Percentiles rank a stretch among this genome's conserved stretches.
Evolutionary conservation across 306 rosid species (phyloP).

Genomic region (Quercus ilex): DNA sequence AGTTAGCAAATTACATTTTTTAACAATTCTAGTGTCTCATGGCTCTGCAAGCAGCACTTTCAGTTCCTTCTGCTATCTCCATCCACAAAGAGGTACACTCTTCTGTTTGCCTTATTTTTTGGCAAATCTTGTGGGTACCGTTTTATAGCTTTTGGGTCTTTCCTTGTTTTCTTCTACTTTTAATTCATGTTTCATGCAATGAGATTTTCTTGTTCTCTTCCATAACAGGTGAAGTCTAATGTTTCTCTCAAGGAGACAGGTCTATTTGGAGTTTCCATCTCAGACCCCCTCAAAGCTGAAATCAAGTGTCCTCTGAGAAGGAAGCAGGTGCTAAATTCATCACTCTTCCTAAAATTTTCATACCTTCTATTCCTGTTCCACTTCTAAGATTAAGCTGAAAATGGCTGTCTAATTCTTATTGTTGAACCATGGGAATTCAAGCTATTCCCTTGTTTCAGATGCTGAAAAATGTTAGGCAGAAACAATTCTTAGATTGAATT

Average conservation of each 20-base stretch:
- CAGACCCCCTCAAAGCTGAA: conserved; percentile 6
- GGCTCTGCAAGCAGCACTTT: conserved; percentile 24
- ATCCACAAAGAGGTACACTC: conserved; percentile 19
- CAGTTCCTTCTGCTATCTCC: conserved; percentile 11
- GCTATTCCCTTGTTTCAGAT: neutral
- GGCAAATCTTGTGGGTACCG: neutral
- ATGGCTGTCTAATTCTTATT: neutral
- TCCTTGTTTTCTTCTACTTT: no score
- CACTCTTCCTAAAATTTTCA: neutral
- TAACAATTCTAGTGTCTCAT: neutral
- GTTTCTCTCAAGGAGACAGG: conserved; percentile 15
- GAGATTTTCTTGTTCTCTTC: neutral
- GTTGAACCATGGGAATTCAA: neutral
- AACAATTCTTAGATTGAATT: neutral
- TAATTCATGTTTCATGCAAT: no score
- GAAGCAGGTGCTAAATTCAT: neutral
- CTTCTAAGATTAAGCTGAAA: neutral
- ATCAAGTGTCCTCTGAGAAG: conserved; percentile 12
- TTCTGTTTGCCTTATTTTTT: neutral
- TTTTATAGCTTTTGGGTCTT: neutral
- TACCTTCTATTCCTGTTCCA: neutral
- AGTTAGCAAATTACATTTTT: neutral
- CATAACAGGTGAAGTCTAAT: conserved; percentile 13
- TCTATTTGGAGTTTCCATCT: conserved; percentile 21
- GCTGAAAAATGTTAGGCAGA: neutral